Percentiles rank a stretch among this genome's conserved stretches.
Conservation (phyloP, 2,329 filamentous ascomycete genomes). For the Mycogone perniciosa region DNA sequence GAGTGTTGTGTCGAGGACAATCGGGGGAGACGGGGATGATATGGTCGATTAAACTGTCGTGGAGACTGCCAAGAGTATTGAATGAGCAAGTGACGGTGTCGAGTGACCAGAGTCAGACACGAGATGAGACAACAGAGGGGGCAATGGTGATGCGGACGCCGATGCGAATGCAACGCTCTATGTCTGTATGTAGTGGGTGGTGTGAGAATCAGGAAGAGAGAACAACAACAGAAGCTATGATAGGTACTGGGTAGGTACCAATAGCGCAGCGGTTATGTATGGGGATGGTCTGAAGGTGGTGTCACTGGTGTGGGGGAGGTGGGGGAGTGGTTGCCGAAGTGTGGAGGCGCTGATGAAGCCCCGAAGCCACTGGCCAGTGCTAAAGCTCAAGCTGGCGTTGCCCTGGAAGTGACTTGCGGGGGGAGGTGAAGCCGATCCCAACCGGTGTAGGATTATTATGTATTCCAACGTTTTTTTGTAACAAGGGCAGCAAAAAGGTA, state of each 20-base stretch:
- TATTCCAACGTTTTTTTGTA: not conserved
- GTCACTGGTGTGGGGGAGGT: not conserved
- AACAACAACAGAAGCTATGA: no score
- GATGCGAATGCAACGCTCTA: no score
- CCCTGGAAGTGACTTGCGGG: slow-evolving; percentile 7
- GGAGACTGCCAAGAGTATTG: slow-evolving; percentile 15
- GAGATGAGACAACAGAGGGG: no score
- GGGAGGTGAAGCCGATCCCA: not conserved
- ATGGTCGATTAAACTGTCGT: slow-evolving; percentile 19
- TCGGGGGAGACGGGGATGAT: slow-evolving; percentile 19
- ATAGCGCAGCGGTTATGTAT: no score
- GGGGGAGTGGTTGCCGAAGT: slow-evolving; percentile 1
- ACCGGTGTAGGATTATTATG: not conserved
- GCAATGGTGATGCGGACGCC: no score
- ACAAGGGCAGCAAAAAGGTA: not conserved
- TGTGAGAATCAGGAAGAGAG: no score
- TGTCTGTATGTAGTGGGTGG: no score
- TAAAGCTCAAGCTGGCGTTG: not conserved
- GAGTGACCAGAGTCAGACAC: not conserved
- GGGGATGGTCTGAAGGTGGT: no score
- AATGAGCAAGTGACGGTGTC: slow-evolving; percentile 18
- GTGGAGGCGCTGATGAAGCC: not conserved
- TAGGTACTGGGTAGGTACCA: no score
- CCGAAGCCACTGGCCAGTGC: not conserved
- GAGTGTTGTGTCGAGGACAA: slow-evolving; percentile 20